phyloP scores from a whole-genome alignment of 352 stramenopile genomes.

The Globisporangium apiculatum region DNA sequence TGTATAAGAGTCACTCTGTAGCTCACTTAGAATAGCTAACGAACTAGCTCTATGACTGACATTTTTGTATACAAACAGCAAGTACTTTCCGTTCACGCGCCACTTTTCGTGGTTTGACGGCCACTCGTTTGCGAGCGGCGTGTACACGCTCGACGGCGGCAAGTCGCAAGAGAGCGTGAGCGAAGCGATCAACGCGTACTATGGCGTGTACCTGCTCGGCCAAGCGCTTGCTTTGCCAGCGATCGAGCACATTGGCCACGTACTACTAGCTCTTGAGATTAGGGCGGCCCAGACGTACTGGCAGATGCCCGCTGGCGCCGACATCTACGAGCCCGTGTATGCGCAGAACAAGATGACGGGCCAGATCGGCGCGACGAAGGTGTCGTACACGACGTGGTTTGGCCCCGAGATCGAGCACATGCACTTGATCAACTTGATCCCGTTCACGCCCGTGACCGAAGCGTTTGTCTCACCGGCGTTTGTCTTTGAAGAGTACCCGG shows the following conservation, averaged over 20 bases:
- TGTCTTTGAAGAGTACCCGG: constrained; percentile 71
- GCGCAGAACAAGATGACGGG: constrained; percentile 82
- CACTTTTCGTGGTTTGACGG: constrained; percentile 97
- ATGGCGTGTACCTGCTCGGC: constrained; percentile 92
- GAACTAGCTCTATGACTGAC: too few relatives aligned
- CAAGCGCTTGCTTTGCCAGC: constrained; percentile 59
- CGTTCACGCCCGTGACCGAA: constrained; percentile 84
- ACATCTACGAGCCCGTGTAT: constrained; percentile 71
- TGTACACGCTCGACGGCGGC: constrained; percentile 92
- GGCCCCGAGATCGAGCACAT: constrained; percentile 79
- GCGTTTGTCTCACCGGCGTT: constrained; percentile 61
- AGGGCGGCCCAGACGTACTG: constrained; percentile 94
- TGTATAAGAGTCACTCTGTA: not conserved
- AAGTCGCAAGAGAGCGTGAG: constrained; percentile 96
- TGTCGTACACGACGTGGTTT: constrained; percentile 87
- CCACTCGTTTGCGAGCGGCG: constrained; percentile 93
- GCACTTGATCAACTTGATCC: constrained; percentile 90
- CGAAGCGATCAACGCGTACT: constrained; percentile 97
- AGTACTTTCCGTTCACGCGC: constrained; percentile 87
- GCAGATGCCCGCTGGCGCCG: constrained; percentile 80
- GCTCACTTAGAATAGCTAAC: constrained; percentile 2
- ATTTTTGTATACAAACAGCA: constrained; percentile 17
- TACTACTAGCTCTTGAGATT: constrained; percentile 91
- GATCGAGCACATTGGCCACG: constrained; percentile 84
- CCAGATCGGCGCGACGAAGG: constrained; percentile 70